Evolutionary conservation across 2,329 filamentous ascomycete genomes (phyloP).

Genomic region (Cladosporium halotolerans): DNA sequence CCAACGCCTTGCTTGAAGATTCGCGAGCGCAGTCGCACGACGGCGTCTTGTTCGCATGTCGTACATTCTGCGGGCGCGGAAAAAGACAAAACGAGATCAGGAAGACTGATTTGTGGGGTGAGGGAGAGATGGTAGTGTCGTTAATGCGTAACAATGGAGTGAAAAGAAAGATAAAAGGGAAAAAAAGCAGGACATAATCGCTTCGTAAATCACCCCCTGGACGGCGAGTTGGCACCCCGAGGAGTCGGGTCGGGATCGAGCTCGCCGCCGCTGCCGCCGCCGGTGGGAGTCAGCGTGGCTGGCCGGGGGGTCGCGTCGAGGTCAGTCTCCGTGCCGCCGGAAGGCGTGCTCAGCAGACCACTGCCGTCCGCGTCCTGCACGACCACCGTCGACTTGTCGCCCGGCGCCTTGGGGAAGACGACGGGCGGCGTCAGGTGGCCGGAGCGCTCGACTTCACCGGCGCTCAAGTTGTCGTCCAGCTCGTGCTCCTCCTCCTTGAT

Average conservation of each 20-base stretch:
- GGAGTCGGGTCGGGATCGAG: slow-evolving; percentile 39
- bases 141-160: background rate
- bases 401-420: slow-evolving; percentile 42
- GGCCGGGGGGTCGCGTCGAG: slow-evolving; percentile 35
- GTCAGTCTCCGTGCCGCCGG: slow-evolving; percentile 14
- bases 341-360: background rate
- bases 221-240: slow-evolving; percentile 25
- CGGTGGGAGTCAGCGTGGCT: slow-evolving; percentile 12
- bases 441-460: slow-evolving; percentile 29
- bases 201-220: background rate
- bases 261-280: slow-evolving; percentile 8
- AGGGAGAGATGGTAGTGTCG: background rate
- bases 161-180: background rate
- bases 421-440: slow-evolving; percentile 45
- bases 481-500: slow-evolving; percentile 30
- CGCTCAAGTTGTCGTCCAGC: slow-evolving; percentile 13
- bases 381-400: slow-evolving; percentile 35
- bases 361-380: slow-evolving; percentile 24
- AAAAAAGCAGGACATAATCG: background rate
- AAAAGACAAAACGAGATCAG: background rate
- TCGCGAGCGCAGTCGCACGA: too few relatives aligned
- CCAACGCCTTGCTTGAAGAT: background rate
- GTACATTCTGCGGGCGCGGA: background rate
- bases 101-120: background rate
- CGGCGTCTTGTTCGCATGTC: background rate